Evolutionary conservation across 164 flowering plant species (phyloP).

Genomic region (Protea cynaroides): DNA sequence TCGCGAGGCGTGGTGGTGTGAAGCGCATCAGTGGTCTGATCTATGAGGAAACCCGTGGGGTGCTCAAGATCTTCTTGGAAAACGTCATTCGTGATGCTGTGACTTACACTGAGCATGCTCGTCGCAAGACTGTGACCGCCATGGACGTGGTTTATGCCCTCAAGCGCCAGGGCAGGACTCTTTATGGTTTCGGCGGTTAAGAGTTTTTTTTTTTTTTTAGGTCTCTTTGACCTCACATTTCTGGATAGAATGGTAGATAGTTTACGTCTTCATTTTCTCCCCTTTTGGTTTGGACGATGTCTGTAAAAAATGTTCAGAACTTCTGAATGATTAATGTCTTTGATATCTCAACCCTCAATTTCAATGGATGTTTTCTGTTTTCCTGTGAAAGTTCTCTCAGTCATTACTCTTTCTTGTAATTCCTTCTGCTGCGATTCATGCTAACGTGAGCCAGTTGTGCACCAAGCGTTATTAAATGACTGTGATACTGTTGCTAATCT

Average conservation of each 20-base stretch:
- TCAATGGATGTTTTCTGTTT: neutral
- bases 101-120: slow-evolving; percentile 16
- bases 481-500: no score
- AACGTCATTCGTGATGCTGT: slow-evolving; percentile 18
- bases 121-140: slow-evolving; percentile 15
- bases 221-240: no score
- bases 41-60: slow-evolving; percentile 18
- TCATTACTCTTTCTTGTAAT: neutral
- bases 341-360: neutral
- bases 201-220: no score
- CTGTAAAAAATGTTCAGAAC: neutral
- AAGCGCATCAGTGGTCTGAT: slow-evolving; percentile 19
- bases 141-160: slow-evolving; percentile 19
- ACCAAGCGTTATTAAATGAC: no score
- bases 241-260: no score
- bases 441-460: neutral
- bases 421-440: neutral
- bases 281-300: neutral
- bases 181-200: slow-evolving; percentile 19
- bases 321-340: no score
- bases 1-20: slow-evolving; percentile 18
- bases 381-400: no score
- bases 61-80: slow-evolving; percentile 19
- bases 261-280: neutral
- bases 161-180: slow-evolving; percentile 16